Evolutionary conservation across 1,284 basidiomycete genomes (phyloP).

Genomic region (Tilletia caries): DNA sequence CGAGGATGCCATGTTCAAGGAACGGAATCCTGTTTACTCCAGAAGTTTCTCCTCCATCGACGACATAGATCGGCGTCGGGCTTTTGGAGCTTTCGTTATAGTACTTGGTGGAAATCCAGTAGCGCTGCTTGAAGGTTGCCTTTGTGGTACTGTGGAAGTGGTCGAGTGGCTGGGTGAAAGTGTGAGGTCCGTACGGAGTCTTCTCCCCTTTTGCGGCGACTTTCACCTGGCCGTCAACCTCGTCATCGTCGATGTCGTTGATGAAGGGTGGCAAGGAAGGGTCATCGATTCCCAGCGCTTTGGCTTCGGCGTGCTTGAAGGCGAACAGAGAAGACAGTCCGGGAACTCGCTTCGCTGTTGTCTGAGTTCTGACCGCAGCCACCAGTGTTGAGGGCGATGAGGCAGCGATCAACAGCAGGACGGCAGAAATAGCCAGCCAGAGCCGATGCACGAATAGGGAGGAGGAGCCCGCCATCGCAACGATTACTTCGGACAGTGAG

Average conservation of each 20-base stretch:
- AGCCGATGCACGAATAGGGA: too few species aligned
- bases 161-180: slow-evolving; percentile 79
- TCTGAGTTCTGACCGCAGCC: background rate
- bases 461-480: too few species aligned
- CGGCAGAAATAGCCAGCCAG: too few species aligned
- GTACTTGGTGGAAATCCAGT: slow-evolving; percentile 82
- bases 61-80: slow-evolving; percentile 44
- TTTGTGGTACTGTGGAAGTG: slow-evolving; percentile 59
- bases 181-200: slow-evolving; percentile 44
- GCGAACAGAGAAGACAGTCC: background rate
- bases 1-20: slow-evolving; percentile 66
- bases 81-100: slow-evolving; percentile 71
- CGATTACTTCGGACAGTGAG: too few species aligned
- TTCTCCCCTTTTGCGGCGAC: background rate
- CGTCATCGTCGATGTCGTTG: background rate
- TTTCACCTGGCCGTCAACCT: background rate
- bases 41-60: slow-evolving; percentile 54
- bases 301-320: background rate
- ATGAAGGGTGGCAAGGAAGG: background rate
- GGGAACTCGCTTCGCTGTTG: background rate
- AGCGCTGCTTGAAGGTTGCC: slow-evolving; percentile 61
- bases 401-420: too few species aligned
- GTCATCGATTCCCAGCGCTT: background rate
- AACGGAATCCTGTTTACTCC: slow-evolving; percentile 41
- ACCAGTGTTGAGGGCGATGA: too few species aligned